Conservation (phyloP, 2,329 filamentous ascomycete genomes). For the Zasmidium cellare region DNA sequence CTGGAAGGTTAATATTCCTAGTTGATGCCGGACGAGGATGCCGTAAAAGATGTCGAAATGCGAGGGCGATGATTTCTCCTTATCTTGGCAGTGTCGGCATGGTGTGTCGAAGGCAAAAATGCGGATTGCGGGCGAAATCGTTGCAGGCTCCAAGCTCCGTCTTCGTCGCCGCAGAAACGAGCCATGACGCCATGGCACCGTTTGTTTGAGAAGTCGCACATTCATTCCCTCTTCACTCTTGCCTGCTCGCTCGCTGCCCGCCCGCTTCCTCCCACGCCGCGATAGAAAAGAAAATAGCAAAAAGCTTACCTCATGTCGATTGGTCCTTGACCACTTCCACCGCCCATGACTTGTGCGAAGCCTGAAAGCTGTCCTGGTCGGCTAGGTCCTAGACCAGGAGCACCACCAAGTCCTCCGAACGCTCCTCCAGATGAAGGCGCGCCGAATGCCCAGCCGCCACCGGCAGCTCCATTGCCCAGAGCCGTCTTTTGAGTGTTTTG, state of each 20-base stretch:
- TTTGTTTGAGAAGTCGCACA: not conserved
- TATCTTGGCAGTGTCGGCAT: no score
- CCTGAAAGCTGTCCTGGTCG: conserved; percentile 33
- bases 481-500: conserved; percentile 35
- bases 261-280: not conserved
- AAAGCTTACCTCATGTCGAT: conserved; percentile 38
- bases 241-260: not conserved
- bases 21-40: no score
- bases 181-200: not conserved
- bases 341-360: conserved; percentile 38
- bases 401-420: conserved; percentile 21
- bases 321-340: conserved; percentile 31
- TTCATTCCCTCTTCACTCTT: not conserved
- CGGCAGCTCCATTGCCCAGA: conserved; percentile 48
- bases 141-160: not conserved
- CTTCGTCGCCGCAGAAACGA: not conserved
- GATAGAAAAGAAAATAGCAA: not conserved
- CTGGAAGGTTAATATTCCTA: no score
- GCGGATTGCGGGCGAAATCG: no score
- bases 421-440: conserved; percentile 52
- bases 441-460: conserved; percentile 58
- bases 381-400: conserved; percentile 22
- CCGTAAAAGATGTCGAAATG: no score
- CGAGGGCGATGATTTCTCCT: no score
- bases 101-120: no score